These are phyloP conservation scores for Gymnopilus dilepis DNA, from an alignment of 768 basidiomycete genomes.

Conservation along the genomic window DNA sequence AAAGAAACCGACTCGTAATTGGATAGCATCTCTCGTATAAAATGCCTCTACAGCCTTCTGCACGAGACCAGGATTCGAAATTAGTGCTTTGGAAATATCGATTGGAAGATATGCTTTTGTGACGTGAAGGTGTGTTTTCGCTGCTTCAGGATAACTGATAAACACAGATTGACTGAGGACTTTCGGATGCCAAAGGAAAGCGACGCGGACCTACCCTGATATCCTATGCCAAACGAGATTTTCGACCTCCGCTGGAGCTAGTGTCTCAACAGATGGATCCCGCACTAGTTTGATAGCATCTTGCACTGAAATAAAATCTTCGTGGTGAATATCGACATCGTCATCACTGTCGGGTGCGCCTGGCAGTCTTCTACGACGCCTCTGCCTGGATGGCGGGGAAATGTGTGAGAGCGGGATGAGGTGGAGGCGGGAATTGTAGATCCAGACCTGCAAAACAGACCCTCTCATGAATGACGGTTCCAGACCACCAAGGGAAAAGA, in stretches of 20 bases:
- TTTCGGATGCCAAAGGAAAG: not conserved
- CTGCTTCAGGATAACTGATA: conserved; percentile 71
- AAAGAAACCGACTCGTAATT: conserved; percentile 71
- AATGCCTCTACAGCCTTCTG: conserved; percentile 92
- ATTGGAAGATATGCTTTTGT: conserved; percentile 81
- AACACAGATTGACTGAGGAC: not conserved
- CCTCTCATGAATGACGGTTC: conserved; percentile 33
- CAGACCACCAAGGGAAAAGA: conserved; percentile 37
- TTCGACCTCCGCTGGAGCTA: conserved; percentile 67
- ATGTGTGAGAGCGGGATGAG: conserved; percentile 81
- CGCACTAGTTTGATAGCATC: conserved; percentile 72
- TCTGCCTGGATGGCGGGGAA: conserved; percentile 67
- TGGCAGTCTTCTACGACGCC: conserved; percentile 49
- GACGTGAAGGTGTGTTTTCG: conserved; percentile 71
- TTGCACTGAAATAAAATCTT: conserved; percentile 57
- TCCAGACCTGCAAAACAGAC: conserved; percentile 78
- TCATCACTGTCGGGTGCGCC: conserved; percentile 53
- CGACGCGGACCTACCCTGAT: conserved; percentile 50
- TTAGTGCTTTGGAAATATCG: conserved; percentile 78
- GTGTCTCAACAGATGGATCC: conserved; percentile 56
- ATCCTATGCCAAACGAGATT: conserved; percentile 73
- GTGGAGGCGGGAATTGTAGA: conserved; percentile 81
- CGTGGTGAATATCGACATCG: conserved; percentile 49
- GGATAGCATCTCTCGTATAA: conserved; percentile 92
- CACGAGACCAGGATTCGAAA: conserved; percentile 65